Conservation (phyloP, 345 rosid genomes). For the Gossypium raimondii region DNA sequence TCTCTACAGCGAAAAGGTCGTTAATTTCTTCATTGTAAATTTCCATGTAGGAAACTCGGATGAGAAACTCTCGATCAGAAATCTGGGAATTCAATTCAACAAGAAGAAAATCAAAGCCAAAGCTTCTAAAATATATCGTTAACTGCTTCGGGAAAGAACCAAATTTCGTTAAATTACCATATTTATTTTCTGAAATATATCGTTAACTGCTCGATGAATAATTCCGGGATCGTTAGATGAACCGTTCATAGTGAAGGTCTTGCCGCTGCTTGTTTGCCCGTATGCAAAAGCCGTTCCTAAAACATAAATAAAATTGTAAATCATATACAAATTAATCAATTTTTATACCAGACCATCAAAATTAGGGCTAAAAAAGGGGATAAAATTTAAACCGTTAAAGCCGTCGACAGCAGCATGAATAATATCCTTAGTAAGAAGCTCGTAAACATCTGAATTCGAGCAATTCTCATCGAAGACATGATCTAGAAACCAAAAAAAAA, state of each 20-base stretch:
- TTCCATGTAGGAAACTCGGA: slow-evolving; percentile 93
- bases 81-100: slow-evolving; percentile 35
- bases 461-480: slow-evolving; percentile 74
- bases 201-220: slow-evolving; percentile 65
- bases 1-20: slow-evolving; percentile 74
- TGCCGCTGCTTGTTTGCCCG: slow-evolving; percentile 98
- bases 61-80: slow-evolving; percentile 80
- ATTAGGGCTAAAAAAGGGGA: slow-evolving; percentile 1
- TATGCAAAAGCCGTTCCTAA: slow-evolving; percentile 93
- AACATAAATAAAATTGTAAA: neutral
- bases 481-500: slow-evolving; percentile 36
- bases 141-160: neutral
- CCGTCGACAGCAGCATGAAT: slow-evolving; percentile 80
- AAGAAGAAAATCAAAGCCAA: slow-evolving; percentile 15
- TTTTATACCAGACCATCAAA: neutral
- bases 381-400: slow-evolving; percentile 54
- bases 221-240: slow-evolving; percentile 70
- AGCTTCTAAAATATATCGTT: neutral
- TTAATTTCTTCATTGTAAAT: slow-evolving; percentile 91
- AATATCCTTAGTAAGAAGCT: slow-evolving; percentile 72
- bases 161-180: slow-evolving; percentile 29
- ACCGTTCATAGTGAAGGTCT: slow-evolving; percentile 96
- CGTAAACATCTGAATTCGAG: slow-evolving; percentile 60
- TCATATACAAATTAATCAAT: neutral
- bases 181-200: slow-evolving; percentile 56